Base-by-base conservation (phyloP, 371 early-diverging fungal species). In the Mucor irregularis region DNA sequence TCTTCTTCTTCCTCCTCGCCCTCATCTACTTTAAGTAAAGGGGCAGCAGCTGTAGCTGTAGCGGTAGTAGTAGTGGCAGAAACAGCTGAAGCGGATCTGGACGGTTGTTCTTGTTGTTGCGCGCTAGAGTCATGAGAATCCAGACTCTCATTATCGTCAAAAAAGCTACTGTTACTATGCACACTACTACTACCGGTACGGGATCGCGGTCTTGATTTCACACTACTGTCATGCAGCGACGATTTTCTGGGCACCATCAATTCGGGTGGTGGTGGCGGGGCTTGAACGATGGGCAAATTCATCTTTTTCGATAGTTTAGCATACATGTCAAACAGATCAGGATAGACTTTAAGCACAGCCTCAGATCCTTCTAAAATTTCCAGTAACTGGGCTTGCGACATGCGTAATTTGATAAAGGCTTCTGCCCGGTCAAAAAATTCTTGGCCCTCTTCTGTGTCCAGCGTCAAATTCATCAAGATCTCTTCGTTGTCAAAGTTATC, bases 261-360 rank as follows among this genome's bases (percentile, higher is more conserved):
- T 49, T 37, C 25, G 4, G 31, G 9, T 2, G 39, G 16, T 5
- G 16, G 8, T 11, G 21, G n/a, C n/a, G n/a, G n/a, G n/a, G n/a
- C n/a, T n/a, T n/a, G n/a, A n/a, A n/a, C n/a, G n/a, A n/a, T 17
- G 0, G 16, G 13, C 4, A 61, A 2, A 11, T 31, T 29, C 40
- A 61, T 45, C 22, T 51, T 55, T 61, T 60, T 56, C 31, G 81
- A 85, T 3, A 90, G 62, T 48, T 76, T 79, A 1, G 73, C 81
- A 57, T 85, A 88, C 21, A 86, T 71, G 4, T 73, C 63, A 72
- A 90, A 89, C 28, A 90, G 58, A 2, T 67, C 68, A 24, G 77
- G 75, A 53, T 86, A 84, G 9, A 66, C 68, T 17, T 74, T 69
- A 17, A 90, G 51, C 1, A 76, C 66, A 0, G 78, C 65, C 17